Base-by-base conservation (phyloP, 306 rosid genomes). In the Pyrus bretschneideri region DNA sequence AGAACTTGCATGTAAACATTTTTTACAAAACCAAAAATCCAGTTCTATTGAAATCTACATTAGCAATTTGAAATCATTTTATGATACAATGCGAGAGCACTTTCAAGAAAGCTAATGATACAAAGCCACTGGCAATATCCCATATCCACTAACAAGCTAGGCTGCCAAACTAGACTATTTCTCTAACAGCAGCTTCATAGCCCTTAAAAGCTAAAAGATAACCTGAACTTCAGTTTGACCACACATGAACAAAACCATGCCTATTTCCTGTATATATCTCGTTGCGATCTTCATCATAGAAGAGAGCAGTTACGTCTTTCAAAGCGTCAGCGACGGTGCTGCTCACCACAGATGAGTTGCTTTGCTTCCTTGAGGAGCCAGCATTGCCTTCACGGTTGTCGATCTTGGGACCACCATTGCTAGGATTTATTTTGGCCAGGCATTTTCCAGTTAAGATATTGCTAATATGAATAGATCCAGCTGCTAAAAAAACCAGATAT, bases 261-360 rank as follows among this genome's bases (percentile, higher is more conserved):
- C 88, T 86, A 70, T 89, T 91, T 63, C 97, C 97, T 0, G 94
- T 91, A 78, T 89, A 91, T 42, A 91, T 91, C 85, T 91, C 97
- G 51, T 91, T 91, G 38, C 94, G 87, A 6, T 91, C 97, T 83
- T 91, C 94, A 40, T 91, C 97, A 52, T 87, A 89, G 71, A 85
- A 91, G 46, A 91, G 91, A 74, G 94, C 97, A 31, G 97, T 91
- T 19, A 91, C 88, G 75, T 91, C 94, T 80, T 91, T 94, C 88
- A 91, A 83, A 38, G 94, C 94, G 81, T 88, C 94, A 7, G 88
- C 86, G 44, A 89, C 94, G 1, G 91, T 80, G 81, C 86, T 89
- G 66, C 87, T 86, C 60, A 86, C 76, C 38, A 73, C 69, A 67
- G 88, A 84, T 73, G 76, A 80, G 78, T 45, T 62, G 33, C 35